Evolutionary conservation across 2,329 filamentous ascomycete genomes (phyloP).

Genomic region (Pseudogymnoascus pannorum): DNA sequence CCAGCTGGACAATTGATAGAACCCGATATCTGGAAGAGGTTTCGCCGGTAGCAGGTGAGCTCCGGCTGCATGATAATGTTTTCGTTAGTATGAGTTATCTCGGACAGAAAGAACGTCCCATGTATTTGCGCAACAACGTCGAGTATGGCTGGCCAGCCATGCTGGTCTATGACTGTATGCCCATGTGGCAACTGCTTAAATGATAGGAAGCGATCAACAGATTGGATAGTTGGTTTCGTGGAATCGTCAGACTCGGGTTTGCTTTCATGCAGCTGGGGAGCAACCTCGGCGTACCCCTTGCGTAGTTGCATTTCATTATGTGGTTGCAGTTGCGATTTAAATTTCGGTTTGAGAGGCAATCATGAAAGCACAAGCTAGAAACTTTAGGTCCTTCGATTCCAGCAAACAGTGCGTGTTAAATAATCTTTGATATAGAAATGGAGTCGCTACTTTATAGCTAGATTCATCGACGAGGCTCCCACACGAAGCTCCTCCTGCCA

Average conservation of each 20-base stretch:
- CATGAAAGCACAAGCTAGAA: no score
- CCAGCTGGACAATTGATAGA: conserved; percentile 74
- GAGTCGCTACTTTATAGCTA: no score
- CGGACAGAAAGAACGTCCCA: conserved; percentile 83
- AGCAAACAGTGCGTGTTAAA: no score
- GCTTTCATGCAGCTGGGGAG: conserved; percentile 24
- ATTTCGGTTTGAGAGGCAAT: no score
- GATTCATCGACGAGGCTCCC: no score
- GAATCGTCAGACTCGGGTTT: conserved; percentile 21
- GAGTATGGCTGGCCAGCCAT: conserved; percentile 41
- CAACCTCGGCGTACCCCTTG: conserved; percentile 21
- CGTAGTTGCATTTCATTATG: neutral
- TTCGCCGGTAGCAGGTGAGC: conserved; percentile 90
- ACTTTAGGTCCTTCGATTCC: no score
- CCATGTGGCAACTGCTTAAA: conserved; percentile 32
- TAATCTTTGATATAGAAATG: no score
- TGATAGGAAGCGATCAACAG: conserved; percentile 28
- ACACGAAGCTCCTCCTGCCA: no score
- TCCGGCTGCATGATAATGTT: conserved; percentile 60
- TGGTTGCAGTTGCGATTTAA: neutral
- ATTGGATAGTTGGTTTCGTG: conserved; percentile 26
- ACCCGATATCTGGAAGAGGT: conserved; percentile 92
- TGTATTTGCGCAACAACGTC: conserved; percentile 63
- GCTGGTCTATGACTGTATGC: conserved; percentile 41
- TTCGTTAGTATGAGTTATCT: conserved; percentile 45